Evolutionary conservation across 805 yeast genomes (phyloP), one percentile per base, ranked within the genome.

Genomic region (Pichia insulana): DNA sequence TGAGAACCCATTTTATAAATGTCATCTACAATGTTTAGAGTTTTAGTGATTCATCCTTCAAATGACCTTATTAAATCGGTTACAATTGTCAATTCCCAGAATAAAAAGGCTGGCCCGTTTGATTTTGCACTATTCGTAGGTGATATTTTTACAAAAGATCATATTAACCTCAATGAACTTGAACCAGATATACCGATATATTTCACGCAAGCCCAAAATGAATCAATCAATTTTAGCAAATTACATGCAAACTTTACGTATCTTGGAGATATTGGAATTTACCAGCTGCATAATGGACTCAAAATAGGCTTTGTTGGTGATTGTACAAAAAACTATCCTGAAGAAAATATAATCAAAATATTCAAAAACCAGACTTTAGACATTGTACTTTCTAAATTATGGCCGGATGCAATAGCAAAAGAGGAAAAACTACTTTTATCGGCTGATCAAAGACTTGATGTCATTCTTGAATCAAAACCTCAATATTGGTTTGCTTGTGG

Each of bases 401-500:
- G 89, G 88, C 79, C 88, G 2, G 54, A 63, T 2, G 57, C 65
- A 0, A 64, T 81, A 18, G 70, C 82, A 0, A 54, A 59, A 11
- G 70, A 65, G 42, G 67, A 69, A 30, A 63, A 65, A 25, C 55
- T 70, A 16, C 56, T 67, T 0, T 49, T 73, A n/a, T 63, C 68
- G 7, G 80, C 80, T 0, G 65, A 70, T 49, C 37, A 53, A 0
- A 49, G 61, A 15, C 57, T 80, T 3, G 86, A 80, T 55, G 54
- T 52, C 5, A 45, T 78, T 2, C 70, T 76, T 2, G 57, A 60
- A 37, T 45, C 52, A 15, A 67, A 69, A 45, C 95, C 95, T 2
- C 64, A 76, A 43, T 85, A 85, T 54, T 83, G 81, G 59, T 79
- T 85, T 53, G 65, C 76, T 2, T 71, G 68, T 19, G 84, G 84